Conservation (phyloP, 805 yeast genomes). For the Pichia paraexigua region DNA sequence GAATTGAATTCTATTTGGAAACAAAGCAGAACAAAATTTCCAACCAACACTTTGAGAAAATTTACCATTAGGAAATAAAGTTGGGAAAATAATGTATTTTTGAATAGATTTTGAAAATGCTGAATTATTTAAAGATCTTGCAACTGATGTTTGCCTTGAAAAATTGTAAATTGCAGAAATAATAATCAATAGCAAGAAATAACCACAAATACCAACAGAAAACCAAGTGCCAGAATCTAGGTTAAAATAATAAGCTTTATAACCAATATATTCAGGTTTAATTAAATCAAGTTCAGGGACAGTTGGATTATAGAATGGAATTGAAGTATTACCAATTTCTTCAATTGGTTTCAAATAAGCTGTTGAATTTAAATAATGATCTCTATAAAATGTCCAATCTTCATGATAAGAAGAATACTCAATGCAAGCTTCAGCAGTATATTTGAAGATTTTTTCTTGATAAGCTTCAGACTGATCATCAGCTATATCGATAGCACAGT, state of each 20-base stretch:
- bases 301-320: constrained; percentile 13
- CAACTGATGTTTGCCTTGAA: constrained; percentile 24
- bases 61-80: constrained; percentile 23
- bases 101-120: constrained; percentile 27
- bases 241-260: constrained; percentile 15
- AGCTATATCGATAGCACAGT: constrained; percentile 9
- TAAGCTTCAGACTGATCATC: constrained; percentile 2
- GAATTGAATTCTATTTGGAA: constrained; percentile 30
- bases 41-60: constrained; percentile 13
- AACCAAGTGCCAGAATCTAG: constrained; percentile 25
- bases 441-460: constrained; percentile 1
- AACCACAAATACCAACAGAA: constrained; percentile 31
- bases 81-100: constrained; percentile 33
- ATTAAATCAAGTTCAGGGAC: constrained; percentile 10
- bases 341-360: constrained; percentile 10
- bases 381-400: constrained; percentile 16
- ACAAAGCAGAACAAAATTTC: constrained; percentile 13
- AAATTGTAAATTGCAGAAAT: constrained; percentile 29
- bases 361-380: constrained; percentile 27
- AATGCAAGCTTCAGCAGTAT: constrained; percentile 1
- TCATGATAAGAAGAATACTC: constrained; percentile 5
- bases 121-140: constrained; percentile 18
- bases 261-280: constrained; percentile 4
- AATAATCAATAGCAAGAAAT: constrained; percentile 34
- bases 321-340: constrained; percentile 5